Percentiles rank a stretch among this genome's conserved stretches.
These are phyloP conservation scores for Daldinia eschscholtzii DNA, from an alignment of 2,329 filamentous ascomycete genomes.

Conservation along the genomic window DNA sequence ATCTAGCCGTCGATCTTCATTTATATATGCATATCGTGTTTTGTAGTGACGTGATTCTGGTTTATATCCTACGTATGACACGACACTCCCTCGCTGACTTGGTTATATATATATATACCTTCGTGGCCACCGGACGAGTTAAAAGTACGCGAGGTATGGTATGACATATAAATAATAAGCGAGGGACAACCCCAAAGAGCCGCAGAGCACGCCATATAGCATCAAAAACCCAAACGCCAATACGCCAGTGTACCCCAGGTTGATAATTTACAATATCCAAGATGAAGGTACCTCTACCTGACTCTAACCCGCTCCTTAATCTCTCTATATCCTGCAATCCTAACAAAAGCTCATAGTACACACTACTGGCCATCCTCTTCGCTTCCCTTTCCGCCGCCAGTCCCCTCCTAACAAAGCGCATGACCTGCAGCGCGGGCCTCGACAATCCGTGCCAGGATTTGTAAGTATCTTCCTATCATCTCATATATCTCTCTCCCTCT, in stretches of 20 bases:
- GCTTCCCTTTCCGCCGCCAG: conserved; percentile 21
- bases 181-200: not conserved
- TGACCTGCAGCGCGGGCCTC: conserved; percentile 39
- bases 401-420: conserved; percentile 17
- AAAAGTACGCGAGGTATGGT: not conserved
- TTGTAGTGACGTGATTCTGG: not conserved
- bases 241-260: not conserved
- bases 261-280: not conserved
- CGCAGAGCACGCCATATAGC: conserved; percentile 1
- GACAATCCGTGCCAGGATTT: conserved; percentile 39
- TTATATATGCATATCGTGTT: not conserved
- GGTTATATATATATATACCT: too few species aligned
- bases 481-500: not conserved
- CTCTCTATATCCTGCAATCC: not conserved
- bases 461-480: conserved; percentile 13
- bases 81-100: not conserved
- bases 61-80: not conserved
- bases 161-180: not conserved
- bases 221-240: not conserved
- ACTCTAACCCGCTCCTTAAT: too few species aligned
- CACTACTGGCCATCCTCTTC: conserved; percentile 8
- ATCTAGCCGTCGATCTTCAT: conserved; percentile 15
- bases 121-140: too few species aligned
- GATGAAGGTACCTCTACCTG: conserved; percentile 29
- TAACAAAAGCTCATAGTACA: conserved; percentile 9